Evolutionary conservation across 768 basidiomycete species (phyloP).

Genomic region (Pholiota conissans): DNA sequence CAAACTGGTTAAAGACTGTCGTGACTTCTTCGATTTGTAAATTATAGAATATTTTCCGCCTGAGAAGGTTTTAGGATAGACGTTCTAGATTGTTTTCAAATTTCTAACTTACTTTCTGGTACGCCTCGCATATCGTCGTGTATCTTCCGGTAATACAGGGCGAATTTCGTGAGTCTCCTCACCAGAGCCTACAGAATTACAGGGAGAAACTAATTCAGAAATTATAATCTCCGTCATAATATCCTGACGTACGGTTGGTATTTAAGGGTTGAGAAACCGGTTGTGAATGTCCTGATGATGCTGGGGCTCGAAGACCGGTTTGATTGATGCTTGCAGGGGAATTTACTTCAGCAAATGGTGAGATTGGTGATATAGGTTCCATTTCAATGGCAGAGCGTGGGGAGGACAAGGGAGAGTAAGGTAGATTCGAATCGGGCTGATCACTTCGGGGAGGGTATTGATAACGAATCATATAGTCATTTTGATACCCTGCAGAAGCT

Average conservation of each 20-base stretch:
- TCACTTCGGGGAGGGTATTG: background rate
- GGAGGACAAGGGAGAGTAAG: background rate
- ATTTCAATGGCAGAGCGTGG: background rate
- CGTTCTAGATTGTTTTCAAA: background rate
- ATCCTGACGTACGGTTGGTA: background rate
- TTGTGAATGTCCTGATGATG: background rate
- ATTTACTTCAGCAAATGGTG: background rate
- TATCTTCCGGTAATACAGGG: constrained; percentile 22
- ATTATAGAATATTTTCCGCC: background rate
- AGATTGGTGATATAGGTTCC: background rate
- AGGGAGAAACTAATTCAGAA: background rate
- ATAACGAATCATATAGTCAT: background rate
- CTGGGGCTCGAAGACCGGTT: background rate
- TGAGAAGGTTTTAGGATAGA: background rate
- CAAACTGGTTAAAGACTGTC: constrained; percentile 9
- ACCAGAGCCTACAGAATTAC: too few relatives aligned
- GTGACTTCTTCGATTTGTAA: constrained; percentile 11
- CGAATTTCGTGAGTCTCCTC: background rate
- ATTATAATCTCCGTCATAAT: background rate
- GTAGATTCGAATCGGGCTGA: background rate
- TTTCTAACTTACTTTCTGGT: constrained; percentile 20
- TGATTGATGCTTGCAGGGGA: background rate
- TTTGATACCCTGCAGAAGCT: background rate
- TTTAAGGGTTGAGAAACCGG: background rate
- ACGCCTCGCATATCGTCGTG: constrained; percentile 19